phyloP scores from a whole-genome alignment of 73 alveolate species.

The Symbiodinium pilosum region DNA sequence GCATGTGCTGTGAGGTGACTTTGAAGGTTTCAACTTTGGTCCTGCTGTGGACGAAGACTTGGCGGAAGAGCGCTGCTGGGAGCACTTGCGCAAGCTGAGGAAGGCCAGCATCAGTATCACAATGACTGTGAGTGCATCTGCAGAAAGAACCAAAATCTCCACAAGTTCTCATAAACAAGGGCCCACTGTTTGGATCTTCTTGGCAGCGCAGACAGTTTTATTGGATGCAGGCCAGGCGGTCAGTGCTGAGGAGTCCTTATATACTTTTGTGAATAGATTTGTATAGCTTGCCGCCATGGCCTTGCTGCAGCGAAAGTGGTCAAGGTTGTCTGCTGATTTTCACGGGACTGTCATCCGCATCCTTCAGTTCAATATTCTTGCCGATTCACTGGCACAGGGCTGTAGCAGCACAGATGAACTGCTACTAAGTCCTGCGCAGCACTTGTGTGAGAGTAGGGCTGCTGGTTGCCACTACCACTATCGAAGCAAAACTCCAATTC shows the following conservation, averaged over 20 bases:
- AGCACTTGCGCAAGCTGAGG: conserved; percentile 1
- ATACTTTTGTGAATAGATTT: too few species aligned
- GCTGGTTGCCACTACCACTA: conserved; percentile 58
- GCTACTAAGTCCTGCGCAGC: conserved; percentile 6
- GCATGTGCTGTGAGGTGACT: background rate
- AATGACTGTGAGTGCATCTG: too few species aligned
- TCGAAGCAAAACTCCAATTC: background rate
- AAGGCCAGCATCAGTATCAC: background rate
- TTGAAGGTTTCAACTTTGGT: conserved; percentile 73
- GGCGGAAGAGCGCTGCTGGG: conserved; percentile 60
- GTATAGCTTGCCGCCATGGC: too few species aligned
- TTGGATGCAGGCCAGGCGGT: too few species aligned
- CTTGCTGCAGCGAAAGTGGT: background rate
- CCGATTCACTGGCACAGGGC: conserved; percentile 53
- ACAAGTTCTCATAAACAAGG: too few species aligned
- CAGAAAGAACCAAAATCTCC: too few species aligned
- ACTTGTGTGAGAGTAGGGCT: conserved; percentile 38
- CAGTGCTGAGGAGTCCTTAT: too few species aligned
- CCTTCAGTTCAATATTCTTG: conserved; percentile 51
- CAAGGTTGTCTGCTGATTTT: background rate
- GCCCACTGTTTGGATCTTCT: too few species aligned
- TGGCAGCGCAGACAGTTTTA: too few species aligned
- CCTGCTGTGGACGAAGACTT: conserved; percentile 54
- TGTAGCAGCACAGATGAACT: background rate
- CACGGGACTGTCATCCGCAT: conserved; percentile 31